Evolutionary conservation across 169 alveolate genomes (phyloP), one percentile per base, ranked within the genome.

Genomic region (Toxoplasma gondii): DNA sequence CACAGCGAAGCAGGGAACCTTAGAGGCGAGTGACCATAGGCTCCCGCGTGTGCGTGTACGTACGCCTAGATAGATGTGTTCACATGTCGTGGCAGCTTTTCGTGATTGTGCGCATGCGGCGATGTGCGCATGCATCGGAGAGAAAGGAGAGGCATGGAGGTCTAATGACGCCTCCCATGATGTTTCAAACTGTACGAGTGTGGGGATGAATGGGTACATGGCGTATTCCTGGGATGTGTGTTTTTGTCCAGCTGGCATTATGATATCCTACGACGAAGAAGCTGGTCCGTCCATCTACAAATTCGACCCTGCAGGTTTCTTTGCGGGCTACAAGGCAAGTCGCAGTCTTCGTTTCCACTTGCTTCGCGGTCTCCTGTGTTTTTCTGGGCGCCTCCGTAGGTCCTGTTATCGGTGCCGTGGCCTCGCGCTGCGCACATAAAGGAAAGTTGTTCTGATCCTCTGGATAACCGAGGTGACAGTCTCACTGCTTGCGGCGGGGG

Each of bases 221-320:
- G 58, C 58, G 58, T 5, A 49, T 49, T 0, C 58, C 12, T 49
- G 58, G 0, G 58, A 49, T 49, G 58, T 49, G 58, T 24, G 29
- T 7, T 10, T 64, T 64, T 19, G 78, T 64, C 36, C 97, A 96
- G 98, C 98, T 80, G 99, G 99, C 54, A 97, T 98, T 80, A 90
- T 99, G 43, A 96, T 98, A 74, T 98, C 99, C 53, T 97, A 98
- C 88, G 99, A 98, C 94, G 99, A 98, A 91, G 99, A 99, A 91
- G 97, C 92, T 70, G 99, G 99, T 44, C 99, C 99, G 49, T 97
- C 96, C 81, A 95, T 98, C 27, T 98, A 95, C 96, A 98, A 98
- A 94, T 97, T 98, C 78, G 99, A 99, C 92, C 99, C 99, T 39
- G 99, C 99, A n/a, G 99, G 99, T 1, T 97, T 97, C 97, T 98